Conservation (phyloP, 2,329 filamentous ascomycete species). For the Fusarium sp. region DNA sequence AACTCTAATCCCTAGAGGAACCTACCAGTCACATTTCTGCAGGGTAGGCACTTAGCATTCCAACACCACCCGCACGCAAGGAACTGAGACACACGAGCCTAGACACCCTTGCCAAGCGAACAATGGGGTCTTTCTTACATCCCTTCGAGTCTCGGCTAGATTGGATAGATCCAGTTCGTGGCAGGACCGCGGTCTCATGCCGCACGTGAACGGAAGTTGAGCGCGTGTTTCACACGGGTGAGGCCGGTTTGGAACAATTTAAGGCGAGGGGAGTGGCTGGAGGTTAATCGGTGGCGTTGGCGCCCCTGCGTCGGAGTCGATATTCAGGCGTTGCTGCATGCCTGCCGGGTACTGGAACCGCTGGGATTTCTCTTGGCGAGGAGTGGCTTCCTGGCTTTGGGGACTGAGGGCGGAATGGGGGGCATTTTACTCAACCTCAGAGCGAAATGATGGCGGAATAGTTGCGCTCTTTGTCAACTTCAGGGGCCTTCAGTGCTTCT, state of each 20-base stretch:
- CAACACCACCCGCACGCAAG: neutral
- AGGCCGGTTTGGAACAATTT: conserved; percentile 2
- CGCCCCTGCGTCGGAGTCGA: neutral
- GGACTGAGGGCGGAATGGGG: neutral
- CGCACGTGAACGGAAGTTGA: neutral
- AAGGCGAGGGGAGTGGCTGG: neutral
- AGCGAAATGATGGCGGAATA: neutral
- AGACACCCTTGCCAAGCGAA: conserved; percentile 1
- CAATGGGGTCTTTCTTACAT: neutral
- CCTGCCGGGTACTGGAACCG: neutral
- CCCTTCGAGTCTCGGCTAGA: neutral
- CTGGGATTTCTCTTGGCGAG: neutral
- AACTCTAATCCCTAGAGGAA: neutral
- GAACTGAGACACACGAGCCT: neutral
- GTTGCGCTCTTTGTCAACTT: neutral
- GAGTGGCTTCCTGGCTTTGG: neutral
- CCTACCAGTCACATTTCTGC: conserved; percentile 21
- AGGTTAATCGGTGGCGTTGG: conserved; percentile 7
- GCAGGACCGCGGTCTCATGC: neutral
- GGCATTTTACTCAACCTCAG: no score
- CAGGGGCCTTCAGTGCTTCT: no score
- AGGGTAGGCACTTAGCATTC: conserved; percentile 7
- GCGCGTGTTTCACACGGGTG: neutral
- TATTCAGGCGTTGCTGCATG: neutral
- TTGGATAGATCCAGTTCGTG: neutral